phyloP scores from a whole-genome alignment of 2,329 filamentous ascomycete species.

The Ascochyta pisi region DNA sequence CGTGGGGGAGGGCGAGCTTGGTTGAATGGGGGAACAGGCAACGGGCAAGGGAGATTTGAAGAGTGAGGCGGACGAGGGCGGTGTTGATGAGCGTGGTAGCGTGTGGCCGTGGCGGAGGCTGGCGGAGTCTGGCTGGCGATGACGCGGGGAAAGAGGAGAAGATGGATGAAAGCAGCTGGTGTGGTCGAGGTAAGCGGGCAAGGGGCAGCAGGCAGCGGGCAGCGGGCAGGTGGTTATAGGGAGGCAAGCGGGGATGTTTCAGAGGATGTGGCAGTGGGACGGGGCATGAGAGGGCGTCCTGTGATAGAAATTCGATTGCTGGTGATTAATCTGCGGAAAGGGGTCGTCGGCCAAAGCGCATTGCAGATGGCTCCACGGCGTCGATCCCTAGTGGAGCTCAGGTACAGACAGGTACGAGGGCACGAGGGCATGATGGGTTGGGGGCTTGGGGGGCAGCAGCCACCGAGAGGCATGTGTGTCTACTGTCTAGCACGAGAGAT shows the following conservation, averaged over 20 bases:
- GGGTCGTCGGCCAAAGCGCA: slow-evolving; percentile 6
- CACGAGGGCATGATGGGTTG: no score
- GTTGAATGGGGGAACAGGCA: background rate
- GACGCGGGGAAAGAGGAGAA: background rate
- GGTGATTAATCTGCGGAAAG: slow-evolving; percentile 18
- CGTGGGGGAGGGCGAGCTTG: slow-evolving; percentile 22
- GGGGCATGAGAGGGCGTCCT: slow-evolving; percentile 39
- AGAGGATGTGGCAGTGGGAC: slow-evolving; percentile 24
- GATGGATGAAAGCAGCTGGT: slow-evolving; percentile 4
- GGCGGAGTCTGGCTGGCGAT: background rate
- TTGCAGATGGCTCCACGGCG: slow-evolving; percentile 2
- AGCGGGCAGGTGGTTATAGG: slow-evolving; percentile 10
- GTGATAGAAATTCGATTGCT: slow-evolving; percentile 17
- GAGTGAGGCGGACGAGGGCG: slow-evolving; percentile 7
- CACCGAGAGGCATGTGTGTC: no score
- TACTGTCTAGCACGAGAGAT: no score
- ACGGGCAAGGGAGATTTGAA: no score
- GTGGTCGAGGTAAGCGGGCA: slow-evolving; percentile 13
- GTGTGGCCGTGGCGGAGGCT: no score
- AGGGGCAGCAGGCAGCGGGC: no score
- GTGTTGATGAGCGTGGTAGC: background rate
- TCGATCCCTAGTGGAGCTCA: slow-evolving; percentile 15
- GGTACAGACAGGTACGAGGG: background rate
- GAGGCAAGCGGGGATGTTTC: slow-evolving; percentile 39
- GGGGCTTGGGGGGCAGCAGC: background rate